These are phyloP conservation scores for Candida berthetii DNA, from an alignment of 805 yeast genomes.

Conservation along the genomic window DNA sequence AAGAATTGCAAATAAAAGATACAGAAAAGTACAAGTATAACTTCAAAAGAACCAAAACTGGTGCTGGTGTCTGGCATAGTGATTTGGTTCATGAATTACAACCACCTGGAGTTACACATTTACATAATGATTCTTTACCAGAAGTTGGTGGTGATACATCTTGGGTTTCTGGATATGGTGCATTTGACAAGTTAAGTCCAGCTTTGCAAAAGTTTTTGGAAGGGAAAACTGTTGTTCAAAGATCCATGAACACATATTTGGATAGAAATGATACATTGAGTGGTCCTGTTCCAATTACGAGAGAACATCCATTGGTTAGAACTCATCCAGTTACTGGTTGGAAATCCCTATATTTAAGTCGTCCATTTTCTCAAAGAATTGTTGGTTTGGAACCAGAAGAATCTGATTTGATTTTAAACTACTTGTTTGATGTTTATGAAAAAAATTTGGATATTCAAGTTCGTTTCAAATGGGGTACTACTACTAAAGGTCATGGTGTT, in stretches of 20 bases:
- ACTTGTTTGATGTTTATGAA: constrained; percentile 36
- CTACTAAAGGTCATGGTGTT: constrained; percentile 35
- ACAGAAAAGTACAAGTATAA: constrained; percentile 10
- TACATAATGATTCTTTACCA: constrained; percentile 46
- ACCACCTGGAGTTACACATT: constrained; percentile 49
- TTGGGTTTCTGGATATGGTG: constrained; percentile 55
- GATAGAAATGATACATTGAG: constrained; percentile 35
- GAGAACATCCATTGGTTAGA: constrained; percentile 51
- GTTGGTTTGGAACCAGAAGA: constrained; percentile 45
- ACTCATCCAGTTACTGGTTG: constrained; percentile 61
- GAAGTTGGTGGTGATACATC: constrained; percentile 48
- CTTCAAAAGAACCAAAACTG: constrained; percentile 13
- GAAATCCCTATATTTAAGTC: constrained; percentile 49
- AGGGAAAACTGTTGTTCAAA: constrained; percentile 41
- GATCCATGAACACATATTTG: constrained; percentile 31
- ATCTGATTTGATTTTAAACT: constrained; percentile 36
- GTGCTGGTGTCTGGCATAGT: constrained; percentile 39
- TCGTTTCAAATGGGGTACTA: constrained; percentile 43
- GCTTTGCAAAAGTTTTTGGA: constrained; percentile 44
- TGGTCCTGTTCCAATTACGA: constrained; percentile 39
- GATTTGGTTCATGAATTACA: constrained; percentile 50
- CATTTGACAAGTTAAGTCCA: constrained; percentile 49
- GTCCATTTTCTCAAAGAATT: constrained; percentile 39
- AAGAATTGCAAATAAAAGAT: constrained; percentile 18
- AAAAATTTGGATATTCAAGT: constrained; percentile 50